Evolutionary conservation across 768 basidiomycete genomes (phyloP).

Genomic region (Amyloporia xantha): DNA sequence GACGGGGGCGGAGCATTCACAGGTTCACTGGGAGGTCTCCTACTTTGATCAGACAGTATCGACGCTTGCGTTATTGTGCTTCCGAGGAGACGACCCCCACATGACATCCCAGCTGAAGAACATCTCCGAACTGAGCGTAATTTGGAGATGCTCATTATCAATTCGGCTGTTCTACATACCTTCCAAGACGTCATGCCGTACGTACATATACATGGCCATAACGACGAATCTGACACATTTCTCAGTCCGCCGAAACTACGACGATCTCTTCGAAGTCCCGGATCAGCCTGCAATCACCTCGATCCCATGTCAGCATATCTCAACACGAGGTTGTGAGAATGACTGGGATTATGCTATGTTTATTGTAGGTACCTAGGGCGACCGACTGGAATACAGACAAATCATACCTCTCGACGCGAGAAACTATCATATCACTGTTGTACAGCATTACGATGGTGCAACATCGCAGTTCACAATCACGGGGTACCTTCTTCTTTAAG

Average conservation of each 20-base stretch:
- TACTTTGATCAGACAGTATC: slow-evolving; percentile 34
- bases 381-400: not conserved
- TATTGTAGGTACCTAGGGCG: slow-evolving; percentile 26
- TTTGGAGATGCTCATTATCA: slow-evolving; percentile 28
- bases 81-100: slow-evolving; percentile 8
- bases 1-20: slow-evolving; percentile 11
- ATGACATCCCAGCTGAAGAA: slow-evolving; percentile 5
- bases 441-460: not conserved
- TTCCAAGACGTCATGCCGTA: slow-evolving; percentile 24
- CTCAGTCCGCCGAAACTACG: slow-evolving; percentile 20
- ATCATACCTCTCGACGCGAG: no score
- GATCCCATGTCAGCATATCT: slow-evolving; percentile 48
- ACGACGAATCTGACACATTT: not conserved
- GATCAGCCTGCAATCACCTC: slow-evolving; percentile 33
- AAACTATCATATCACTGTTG: not conserved
- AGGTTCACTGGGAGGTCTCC: slow-evolving; percentile 44
- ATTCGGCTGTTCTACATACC: slow-evolving; percentile 43
- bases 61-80: slow-evolving; percentile 34
- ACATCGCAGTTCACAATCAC: slow-evolving; percentile 3
- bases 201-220: slow-evolving; percentile 7
- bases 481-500: slow-evolving; percentile 53
- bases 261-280: slow-evolving; percentile 23
- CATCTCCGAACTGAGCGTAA: slow-evolving; percentile 11
- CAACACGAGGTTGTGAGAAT: slow-evolving; percentile 30
- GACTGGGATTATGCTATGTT: slow-evolving; percentile 55